These are phyloP conservation scores for Phytophthora cryptogea DNA, from an alignment of 352 stramenopile species.

Conservation along the genomic window DNA sequence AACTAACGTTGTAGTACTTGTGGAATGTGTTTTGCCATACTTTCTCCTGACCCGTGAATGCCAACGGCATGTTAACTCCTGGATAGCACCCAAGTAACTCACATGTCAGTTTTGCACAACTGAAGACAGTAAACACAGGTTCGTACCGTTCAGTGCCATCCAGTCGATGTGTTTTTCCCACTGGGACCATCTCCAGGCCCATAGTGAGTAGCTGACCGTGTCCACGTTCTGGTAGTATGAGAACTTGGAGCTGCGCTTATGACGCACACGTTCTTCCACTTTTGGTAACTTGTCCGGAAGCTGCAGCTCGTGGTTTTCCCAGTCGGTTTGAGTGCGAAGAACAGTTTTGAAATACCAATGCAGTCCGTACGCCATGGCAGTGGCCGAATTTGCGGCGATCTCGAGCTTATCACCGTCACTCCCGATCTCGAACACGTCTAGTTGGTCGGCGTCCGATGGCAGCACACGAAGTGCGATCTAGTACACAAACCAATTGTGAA, in stretches of 20 bases:
- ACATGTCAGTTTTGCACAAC: background rate
- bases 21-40: constrained; percentile 88
- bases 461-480: constrained; percentile 68
- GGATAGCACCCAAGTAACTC: background rate
- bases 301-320: constrained; percentile 77
- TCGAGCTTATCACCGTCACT: constrained; percentile 52
- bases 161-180: constrained; percentile 93
- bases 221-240: constrained; percentile 94
- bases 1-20: constrained; percentile 75
- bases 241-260: constrained; percentile 71
- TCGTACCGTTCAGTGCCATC: constrained; percentile 80
- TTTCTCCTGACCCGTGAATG: constrained; percentile 90
- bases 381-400: constrained; percentile 57
- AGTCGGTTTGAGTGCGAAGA: constrained; percentile 76
- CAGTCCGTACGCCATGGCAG: constrained; percentile 65
- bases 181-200: constrained; percentile 83
- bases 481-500: constrained; percentile 8
- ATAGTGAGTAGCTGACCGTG: constrained; percentile 90
- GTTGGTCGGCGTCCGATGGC: constrained; percentile 36
- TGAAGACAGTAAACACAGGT: background rate
- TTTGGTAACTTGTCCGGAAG: constrained; percentile 53
- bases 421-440: constrained; percentile 71
- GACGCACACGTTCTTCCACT: constrained; percentile 39
- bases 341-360: constrained; percentile 81
- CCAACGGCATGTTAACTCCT: constrained; percentile 91